Conservation (phyloP, 2,329 filamentous ascomycete species). For the Ophiostoma angusticollis region DNA sequence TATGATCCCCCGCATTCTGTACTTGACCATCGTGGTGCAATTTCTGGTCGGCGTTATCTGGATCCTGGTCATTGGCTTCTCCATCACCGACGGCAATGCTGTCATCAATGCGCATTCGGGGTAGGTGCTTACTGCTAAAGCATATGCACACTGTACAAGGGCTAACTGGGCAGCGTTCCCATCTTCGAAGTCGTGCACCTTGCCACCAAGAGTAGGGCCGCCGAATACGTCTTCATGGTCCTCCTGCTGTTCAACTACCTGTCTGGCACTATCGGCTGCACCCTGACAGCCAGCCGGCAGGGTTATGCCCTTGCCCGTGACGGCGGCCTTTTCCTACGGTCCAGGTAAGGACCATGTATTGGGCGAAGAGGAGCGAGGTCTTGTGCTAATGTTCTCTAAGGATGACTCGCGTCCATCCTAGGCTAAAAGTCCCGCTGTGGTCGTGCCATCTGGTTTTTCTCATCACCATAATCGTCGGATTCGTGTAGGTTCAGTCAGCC, state of each 20-base stretch:
- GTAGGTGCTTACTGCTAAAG: neutral
- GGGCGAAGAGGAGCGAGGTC: too few species aligned
- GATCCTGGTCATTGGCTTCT: neutral
- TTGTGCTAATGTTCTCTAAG: too few species aligned
- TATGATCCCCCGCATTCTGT: constrained; percentile 19
- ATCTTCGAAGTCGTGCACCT: neutral
- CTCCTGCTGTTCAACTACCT: neutral
- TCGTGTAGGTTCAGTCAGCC: neutral
- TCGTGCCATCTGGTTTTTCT: neutral
- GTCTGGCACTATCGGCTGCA: neutral
- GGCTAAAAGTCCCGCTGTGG: neutral
- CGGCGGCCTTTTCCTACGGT: neutral
- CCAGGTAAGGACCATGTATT: too few species aligned
- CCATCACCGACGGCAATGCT: neutral
- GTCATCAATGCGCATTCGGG: neutral
- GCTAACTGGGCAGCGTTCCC: neutral
- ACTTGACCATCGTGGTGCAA: neutral
- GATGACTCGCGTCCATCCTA: neutral
- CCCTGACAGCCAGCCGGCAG: neutral
- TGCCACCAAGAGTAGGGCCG: neutral
- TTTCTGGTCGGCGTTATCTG: neutral
- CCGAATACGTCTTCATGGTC: neutral
- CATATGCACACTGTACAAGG: neutral
- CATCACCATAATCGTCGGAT: neutral
- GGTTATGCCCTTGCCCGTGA: neutral